Evolutionary conservation across 768 basidiomycete species (phyloP), one percentile per base, ranked within the genome.

Genomic region (Panus rudis): DNA sequence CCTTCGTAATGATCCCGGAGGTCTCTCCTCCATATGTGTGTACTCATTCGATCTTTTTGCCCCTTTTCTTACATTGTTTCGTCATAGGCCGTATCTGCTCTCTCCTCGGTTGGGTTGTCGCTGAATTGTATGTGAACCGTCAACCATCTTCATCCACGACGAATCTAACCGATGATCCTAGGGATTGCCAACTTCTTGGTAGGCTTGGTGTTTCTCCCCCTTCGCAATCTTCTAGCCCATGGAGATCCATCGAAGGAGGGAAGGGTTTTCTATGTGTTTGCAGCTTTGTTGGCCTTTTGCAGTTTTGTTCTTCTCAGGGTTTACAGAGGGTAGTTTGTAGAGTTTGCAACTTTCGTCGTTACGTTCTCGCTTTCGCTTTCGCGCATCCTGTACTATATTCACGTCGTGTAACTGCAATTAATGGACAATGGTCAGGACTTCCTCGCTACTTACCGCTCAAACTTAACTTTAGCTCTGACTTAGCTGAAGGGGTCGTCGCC

Each of bases 1-100:
- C 94, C 0, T 98, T 92, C 57, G 79, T 98, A 28, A 81, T 97
- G 61, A 81, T 94, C 24, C 81, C 92, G 13, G 92, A 97, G 57
- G 79, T 96, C 17, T 84, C 92, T 2, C 91, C 91, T 2, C 62
- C 74, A 39, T 74, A 84, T 53, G 90, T 84, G 60, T 48, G 86
- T 69, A 16, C 30, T 31, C 38, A 17, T 31, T 41, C 19, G 24
- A 4, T 17, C 16, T 20, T 23, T 45, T 32, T 17, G 20, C 20
- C 6, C 25, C 42, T 45, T 16, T 42, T 42, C 33, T 8, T 35
- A 35, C 33, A 35, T 10, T 16, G 10, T 10, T 16, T 10, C 16
- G 10, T 10, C 28, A 30, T 30, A 87, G 81, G 86, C 86, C 33
- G 81, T 87, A n/a, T 87, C 85, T 19, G 78, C 85, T 2, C 65